A percentile compares a stretch with the other conserved stretches of the same genome.
phyloP scores from a whole-genome alignment of 306 rosid species.

The Trifolium subterraneum region DNA sequence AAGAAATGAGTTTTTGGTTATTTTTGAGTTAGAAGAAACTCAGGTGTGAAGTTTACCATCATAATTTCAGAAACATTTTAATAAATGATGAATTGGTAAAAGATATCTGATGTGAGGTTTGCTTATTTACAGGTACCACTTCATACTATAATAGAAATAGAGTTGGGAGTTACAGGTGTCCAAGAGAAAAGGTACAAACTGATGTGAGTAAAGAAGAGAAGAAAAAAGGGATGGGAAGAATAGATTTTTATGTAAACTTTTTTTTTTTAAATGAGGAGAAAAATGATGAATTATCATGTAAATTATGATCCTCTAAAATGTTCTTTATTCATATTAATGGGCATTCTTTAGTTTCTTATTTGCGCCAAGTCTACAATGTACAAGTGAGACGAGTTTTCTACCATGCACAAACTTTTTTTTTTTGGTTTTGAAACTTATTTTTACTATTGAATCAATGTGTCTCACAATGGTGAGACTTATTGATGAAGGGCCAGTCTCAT shows the following conservation, averaged over 20 bases:
- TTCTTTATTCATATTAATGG: conserved; percentile 14
- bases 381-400: too few species aligned
- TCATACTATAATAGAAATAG: conserved; percentile 95
- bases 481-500: too few species aligned
- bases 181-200: conserved; percentile 98
- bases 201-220: conserved; percentile 56
- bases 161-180: conserved; percentile 96
- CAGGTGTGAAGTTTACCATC: conserved; percentile 4
- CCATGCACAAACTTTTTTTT: too few species aligned
- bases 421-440: too few species aligned
- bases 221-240: neutral
- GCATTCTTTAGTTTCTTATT: conserved; percentile 26
- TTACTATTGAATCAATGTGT: too few species aligned
- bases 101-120: conserved; percentile 34
- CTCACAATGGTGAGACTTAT: too few species aligned
- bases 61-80: conserved; percentile 12
- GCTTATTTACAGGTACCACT: conserved; percentile 77
- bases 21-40: conserved; percentile 10
- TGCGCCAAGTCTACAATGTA: neutral
- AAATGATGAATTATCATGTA: conserved; percentile 37
- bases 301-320: conserved; percentile 26
- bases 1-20: neutral
- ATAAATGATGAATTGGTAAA: conserved; percentile 4
- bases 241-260: neutral
- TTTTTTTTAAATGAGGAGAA: neutral